phyloP scores from a whole-genome alignment of 305 asterid species.

The Fraxinus latifolia region DNA sequence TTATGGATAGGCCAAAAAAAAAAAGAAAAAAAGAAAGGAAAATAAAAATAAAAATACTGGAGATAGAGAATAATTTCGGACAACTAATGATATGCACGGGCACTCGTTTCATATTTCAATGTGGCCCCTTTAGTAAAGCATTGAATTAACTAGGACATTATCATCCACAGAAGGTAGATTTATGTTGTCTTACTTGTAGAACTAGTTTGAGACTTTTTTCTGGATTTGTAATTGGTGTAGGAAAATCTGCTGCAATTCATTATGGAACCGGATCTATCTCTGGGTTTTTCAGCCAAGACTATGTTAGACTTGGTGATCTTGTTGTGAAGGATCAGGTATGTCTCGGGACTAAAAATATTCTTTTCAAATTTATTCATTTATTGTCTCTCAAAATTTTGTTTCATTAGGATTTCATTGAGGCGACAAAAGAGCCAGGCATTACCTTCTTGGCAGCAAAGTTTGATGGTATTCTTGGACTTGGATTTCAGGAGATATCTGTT shows the following conservation, averaged over 20 bases:
- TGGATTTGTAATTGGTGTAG: conserved; percentile 34
- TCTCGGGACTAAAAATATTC: conserved; percentile 4
- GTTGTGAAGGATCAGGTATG: conserved; percentile 70
- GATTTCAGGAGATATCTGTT: conserved; percentile 81
- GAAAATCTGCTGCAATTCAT: conserved; percentile 78
- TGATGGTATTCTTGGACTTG: conserved; percentile 92
- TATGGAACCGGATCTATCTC: conserved; percentile 93
- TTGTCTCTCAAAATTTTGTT: conserved; percentile 21
- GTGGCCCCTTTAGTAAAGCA: not conserved
- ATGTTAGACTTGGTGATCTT: conserved; percentile 59
- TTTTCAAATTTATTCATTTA: not conserved
- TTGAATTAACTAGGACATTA: not conserved
- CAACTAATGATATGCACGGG: not conserved
- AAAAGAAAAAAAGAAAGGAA: not conserved
- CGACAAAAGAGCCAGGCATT: conserved; percentile 77
- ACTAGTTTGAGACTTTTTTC: not conserved
- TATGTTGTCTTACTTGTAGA: not conserved
- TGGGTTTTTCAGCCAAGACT: conserved; percentile 81
- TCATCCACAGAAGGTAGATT: not conserved
- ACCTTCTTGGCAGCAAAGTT: conserved; percentile 83
- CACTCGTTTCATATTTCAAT: conserved; percentile 4
- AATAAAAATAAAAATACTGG: not conserved
- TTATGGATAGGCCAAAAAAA: not conserved
- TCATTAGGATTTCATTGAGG: conserved; percentile 72
- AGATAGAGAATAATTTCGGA: not conserved